Evolutionary conservation across 768 basidiomycete genomes (phyloP).

Genomic region (Boletus coccyginus): DNA sequence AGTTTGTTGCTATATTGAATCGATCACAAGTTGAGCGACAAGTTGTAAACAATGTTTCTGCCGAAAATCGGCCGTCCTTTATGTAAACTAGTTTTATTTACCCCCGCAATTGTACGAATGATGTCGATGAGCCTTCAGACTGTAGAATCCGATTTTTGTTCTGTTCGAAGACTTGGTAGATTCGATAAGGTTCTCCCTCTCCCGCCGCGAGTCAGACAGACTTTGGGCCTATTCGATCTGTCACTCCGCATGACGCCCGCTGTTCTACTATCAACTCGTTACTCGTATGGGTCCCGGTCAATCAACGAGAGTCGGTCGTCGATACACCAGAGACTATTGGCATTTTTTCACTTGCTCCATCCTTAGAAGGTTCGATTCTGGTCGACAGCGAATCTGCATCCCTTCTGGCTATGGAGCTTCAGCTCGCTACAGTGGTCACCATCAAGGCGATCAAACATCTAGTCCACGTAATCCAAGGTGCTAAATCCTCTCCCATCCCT

Average conservation of each 20-base stretch:
- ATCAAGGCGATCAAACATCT: constrained; percentile 77
- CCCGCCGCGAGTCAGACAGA: not conserved
- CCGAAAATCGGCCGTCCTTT: too few relatives aligned
- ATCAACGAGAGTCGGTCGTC: constrained; percentile 34
- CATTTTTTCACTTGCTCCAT: constrained; percentile 36
- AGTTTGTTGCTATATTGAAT: too few relatives aligned
- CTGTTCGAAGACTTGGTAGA: not conserved
- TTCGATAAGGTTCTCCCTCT: not conserved
- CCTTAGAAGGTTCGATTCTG: constrained; percentile 39
- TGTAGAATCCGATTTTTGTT: not conserved
- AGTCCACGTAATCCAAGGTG: constrained; percentile 47
- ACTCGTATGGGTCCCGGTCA: constrained; percentile 58
- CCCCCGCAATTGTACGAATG: too few relatives aligned
- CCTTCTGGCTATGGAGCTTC: constrained; percentile 77
- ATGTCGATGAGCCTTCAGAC: not conserved
- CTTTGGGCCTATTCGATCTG: too few relatives aligned
- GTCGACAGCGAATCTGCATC: constrained; percentile 69
- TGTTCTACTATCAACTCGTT: constrained; percentile 41
- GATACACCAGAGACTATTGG: constrained; percentile 34
- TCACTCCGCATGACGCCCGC: constrained; percentile 19
- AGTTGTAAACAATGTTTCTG: too few relatives aligned
- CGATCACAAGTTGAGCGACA: too few relatives aligned
- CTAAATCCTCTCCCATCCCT: constrained; percentile 52
- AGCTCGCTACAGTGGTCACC: constrained; percentile 65
- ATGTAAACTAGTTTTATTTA: too few relatives aligned